phyloP scores from a whole-genome alignment of 495 filamentous ascomycete species.

The Rostrohypoxylon terebratum region DNA sequence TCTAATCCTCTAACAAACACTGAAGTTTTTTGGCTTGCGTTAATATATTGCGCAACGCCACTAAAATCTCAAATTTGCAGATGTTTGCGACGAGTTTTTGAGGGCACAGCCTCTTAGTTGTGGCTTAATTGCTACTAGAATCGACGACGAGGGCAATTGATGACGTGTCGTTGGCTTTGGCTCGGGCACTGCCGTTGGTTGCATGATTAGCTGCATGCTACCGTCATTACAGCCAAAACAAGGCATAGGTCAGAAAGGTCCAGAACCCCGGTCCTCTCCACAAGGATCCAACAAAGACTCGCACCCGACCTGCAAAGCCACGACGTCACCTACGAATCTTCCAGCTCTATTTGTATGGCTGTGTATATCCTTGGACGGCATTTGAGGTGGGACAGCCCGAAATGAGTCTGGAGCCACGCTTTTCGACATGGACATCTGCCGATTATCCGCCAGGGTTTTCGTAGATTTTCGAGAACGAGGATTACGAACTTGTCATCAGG shows the following conservation, averaged over 20 bases:
- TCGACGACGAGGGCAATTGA: slow-evolving; percentile 25
- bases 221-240: slow-evolving; percentile 45
- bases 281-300: slow-evolving; percentile 16
- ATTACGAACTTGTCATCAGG: slow-evolving; percentile 26
- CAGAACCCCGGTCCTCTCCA: slow-evolving; percentile 33
- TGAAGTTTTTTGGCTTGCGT: not conserved
- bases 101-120: not conserved
- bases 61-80: not conserved
- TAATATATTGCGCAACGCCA: not conserved
- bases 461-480: slow-evolving; percentile 4
- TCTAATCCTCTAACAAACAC: not conserved
- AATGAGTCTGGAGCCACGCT: slow-evolving; percentile 23
- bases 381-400: slow-evolving; percentile 7
- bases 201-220: slow-evolving; percentile 26
- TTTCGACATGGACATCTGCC: slow-evolving; percentile 21
- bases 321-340: slow-evolving; percentile 42
- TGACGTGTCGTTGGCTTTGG: slow-evolving; percentile 45
- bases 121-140: slow-evolving; percentile 21
- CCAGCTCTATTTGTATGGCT: slow-evolving; percentile 21
- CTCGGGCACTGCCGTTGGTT: slow-evolving; percentile 30
- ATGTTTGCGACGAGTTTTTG: slow-evolving; percentile 1
- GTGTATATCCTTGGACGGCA: slow-evolving; percentile 1
- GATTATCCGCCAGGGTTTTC: slow-evolving; percentile 31
- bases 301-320: slow-evolving; percentile 34
- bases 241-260: slow-evolving; percentile 34